These are phyloP conservation scores for Trametes maxima DNA, from an alignment of 768 basidiomycete species.

Conservation along the genomic window DNA sequence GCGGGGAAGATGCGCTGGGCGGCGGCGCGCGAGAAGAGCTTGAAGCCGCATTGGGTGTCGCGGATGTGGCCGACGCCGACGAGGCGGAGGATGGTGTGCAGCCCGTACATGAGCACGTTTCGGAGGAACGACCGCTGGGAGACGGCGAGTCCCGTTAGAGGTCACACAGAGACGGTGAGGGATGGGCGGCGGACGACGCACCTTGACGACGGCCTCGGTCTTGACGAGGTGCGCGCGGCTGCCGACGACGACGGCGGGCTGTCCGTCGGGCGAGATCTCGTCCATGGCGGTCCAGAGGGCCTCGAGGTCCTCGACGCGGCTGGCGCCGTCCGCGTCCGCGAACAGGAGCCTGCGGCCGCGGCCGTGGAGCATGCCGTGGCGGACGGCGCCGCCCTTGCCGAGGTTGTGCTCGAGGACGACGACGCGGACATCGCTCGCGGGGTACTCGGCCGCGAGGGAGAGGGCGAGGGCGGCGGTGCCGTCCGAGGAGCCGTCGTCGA, in stretches of 20 bases:
- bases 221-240: constrained; percentile 91
- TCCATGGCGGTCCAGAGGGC: constrained; percentile 79
- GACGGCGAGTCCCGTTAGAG: constrained; percentile 8
- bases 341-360: constrained; percentile 81
- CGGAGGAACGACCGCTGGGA: constrained; percentile 81
- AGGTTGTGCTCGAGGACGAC: constrained; percentile 78
- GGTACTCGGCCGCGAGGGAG: constrained; percentile 56
- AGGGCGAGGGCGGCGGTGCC: constrained; percentile 69
- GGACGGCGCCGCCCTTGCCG: constrained; percentile 92
- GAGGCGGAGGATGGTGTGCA: constrained; percentile 86
- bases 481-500: constrained; percentile 90
- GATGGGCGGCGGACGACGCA: constrained; percentile 35
- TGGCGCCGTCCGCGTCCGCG: constrained; percentile 95
- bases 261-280: constrained; percentile 44
- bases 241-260: constrained; percentile 72
- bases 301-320: constrained; percentile 83
- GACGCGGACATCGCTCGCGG: constrained; percentile 68
- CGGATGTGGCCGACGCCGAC: constrained; percentile 89
- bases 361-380: constrained; percentile 86
- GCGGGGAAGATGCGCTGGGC: constrained; percentile 83
- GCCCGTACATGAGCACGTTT: constrained; percentile 91
- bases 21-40: constrained; percentile 84
- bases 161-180: neutral
- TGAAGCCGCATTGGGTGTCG: constrained; percentile 98
- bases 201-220: constrained; percentile 93